phyloP scores from a whole-genome alignment of 176 grass and related monocot species.

The Hordeum marinum region DNA sequence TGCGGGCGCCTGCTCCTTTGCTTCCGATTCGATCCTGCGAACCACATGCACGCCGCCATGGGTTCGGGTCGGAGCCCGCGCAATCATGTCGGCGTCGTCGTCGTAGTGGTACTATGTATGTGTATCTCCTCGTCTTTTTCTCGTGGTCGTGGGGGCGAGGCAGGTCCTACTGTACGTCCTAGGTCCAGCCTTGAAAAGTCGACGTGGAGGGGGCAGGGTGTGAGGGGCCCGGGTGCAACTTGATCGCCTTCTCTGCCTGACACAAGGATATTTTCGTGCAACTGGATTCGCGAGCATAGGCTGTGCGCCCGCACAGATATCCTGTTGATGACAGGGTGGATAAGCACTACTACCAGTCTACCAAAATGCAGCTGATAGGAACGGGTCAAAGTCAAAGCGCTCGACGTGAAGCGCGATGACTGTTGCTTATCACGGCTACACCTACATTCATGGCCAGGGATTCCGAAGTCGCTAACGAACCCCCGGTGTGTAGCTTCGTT shows the following conservation, averaged over 20 bases:
- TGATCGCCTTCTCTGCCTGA: background rate
- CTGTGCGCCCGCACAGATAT: background rate
- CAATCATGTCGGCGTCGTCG: background rate
- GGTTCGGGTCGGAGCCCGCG: background rate
- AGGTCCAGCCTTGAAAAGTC: background rate
- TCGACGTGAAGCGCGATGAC: too few relatives aligned
- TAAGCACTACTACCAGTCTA: background rate
- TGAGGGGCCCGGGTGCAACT: background rate
- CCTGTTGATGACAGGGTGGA: background rate
- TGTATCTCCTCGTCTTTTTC: background rate
- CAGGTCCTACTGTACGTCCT: background rate
- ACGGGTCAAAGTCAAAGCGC: background rate
- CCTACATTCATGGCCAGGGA: too few relatives aligned
- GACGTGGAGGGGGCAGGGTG: background rate
- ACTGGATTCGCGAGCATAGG: background rate
- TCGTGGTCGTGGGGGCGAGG: background rate
- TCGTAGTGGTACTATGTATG: background rate
- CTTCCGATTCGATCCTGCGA: background rate
- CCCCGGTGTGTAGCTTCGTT: too few relatives aligned
- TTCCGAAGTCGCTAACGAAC: too few relatives aligned
- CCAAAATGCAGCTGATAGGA: background rate
- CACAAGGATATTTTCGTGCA: background rate
- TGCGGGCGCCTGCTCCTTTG: background rate
- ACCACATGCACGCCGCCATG: background rate
- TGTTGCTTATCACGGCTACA: too few relatives aligned